These are phyloP conservation scores for Aureobasidium sp. DNA, from an alignment of 2,329 filamentous ascomycete species.

Conservation along the genomic window DNA sequence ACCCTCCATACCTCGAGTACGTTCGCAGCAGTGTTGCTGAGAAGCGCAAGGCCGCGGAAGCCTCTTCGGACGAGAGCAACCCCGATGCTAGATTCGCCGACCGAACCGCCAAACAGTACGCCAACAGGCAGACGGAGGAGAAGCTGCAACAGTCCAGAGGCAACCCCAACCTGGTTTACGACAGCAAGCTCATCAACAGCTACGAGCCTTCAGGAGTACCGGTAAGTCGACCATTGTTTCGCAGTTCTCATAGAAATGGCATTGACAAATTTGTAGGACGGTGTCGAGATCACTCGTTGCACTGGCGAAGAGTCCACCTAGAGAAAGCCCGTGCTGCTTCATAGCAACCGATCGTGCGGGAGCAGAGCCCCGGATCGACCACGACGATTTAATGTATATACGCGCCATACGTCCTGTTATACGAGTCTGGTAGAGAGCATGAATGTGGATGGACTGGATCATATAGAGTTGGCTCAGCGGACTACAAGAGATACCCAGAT, in stretches of 20 bases:
- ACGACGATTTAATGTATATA: slow-evolving; percentile 11
- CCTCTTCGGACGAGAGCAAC: slow-evolving; percentile 23
- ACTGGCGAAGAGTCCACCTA: slow-evolving; percentile 31
- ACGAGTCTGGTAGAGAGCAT: not conserved
- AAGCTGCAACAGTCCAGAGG: slow-evolving; percentile 41
- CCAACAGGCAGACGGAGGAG: slow-evolving; percentile 40
- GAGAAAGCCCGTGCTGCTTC: slow-evolving; percentile 10
- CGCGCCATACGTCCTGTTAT: slow-evolving; percentile 2
- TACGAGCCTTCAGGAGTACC: slow-evolving; percentile 62
- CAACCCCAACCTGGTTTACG: slow-evolving; percentile 59
- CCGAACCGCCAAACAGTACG: slow-evolving; percentile 43
- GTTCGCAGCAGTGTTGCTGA: slow-evolving; percentile 58
- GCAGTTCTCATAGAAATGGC: not conserved
- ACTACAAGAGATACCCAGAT: slow-evolving; percentile 6
- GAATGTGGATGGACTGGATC: not conserved
- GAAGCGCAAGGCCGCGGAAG: slow-evolving; percentile 46
- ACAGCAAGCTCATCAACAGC: slow-evolving; percentile 57
- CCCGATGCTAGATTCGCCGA: slow-evolving; percentile 38
- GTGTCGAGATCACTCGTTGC: slow-evolving; percentile 59
- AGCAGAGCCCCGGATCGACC: slow-evolving; percentile 1
- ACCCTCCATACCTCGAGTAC: slow-evolving; percentile 64
- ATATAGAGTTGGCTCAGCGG: not conserved
- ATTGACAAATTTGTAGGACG: slow-evolving; percentile 44
- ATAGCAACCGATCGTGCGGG: slow-evolving; percentile 1
- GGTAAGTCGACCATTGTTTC: slow-evolving; percentile 39